Percentiles rank a stretch among this genome's conserved stretches.
These are phyloP conservation scores for Ophiostoma australiae DNA, from an alignment of 2,329 filamentous ascomycete genomes.

Conservation along the genomic window DNA sequence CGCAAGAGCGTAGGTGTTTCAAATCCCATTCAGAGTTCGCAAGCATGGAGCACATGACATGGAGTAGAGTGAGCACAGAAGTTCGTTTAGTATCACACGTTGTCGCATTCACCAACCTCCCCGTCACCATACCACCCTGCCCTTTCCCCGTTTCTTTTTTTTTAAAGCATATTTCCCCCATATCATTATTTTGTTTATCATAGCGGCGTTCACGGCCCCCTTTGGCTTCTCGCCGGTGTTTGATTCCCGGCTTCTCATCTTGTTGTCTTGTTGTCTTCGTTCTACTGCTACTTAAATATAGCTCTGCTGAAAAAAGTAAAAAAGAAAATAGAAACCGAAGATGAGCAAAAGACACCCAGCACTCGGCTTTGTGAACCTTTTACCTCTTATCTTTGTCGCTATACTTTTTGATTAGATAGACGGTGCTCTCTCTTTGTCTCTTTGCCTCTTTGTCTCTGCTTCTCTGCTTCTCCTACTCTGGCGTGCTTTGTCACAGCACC, in stretches of 20 bases:
- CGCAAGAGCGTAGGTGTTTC: constrained; percentile 93
- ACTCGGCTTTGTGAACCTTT: background rate
- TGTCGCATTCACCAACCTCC: background rate
- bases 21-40: background rate
- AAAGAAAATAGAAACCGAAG: constrained; percentile 10
- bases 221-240: background rate
- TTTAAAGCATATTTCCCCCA: constrained; percentile 8
- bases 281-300: background rate
- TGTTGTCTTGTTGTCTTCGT: background rate
- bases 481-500: background rate
- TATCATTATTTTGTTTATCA: constrained; percentile 9
- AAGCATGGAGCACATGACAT: background rate
- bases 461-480: background rate
- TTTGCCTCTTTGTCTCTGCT: background rate
- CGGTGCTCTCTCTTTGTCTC: constrained; percentile 1
- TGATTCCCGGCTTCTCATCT: background rate
- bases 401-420: background rate
- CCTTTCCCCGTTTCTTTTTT: background rate
- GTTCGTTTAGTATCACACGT: background rate
- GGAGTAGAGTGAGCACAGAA: background rate
- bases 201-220: constrained; percentile 9
- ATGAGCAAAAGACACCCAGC: background rate
- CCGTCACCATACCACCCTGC: no score
- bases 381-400: background rate
- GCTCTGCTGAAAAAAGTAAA: background rate